phyloP scores from a whole-genome alignment of 768 basidiomycete genomes.

The Psilocybe sp. region DNA sequence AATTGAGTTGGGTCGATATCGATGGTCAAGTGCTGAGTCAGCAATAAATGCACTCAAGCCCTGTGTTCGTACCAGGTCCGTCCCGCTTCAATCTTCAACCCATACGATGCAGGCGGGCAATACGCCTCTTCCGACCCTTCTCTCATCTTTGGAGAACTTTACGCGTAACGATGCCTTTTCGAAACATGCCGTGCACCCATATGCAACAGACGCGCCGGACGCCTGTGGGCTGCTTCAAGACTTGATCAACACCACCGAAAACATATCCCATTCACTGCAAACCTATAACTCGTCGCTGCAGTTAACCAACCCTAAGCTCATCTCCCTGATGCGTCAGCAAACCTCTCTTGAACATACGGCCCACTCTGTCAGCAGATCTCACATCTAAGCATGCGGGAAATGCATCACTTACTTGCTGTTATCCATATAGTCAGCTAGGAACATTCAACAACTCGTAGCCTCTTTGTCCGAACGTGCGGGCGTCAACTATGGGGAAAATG shows the following conservation, averaged over 20 bases:
- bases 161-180: slow-evolving; percentile 34
- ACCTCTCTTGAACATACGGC: slow-evolving; percentile 50
- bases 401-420: slow-evolving; percentile 6
- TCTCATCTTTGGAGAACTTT: slow-evolving; percentile 42
- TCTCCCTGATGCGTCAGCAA: slow-evolving; percentile 67
- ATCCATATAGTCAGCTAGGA: slow-evolving; percentile 48
- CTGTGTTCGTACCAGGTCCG: background rate
- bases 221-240: slow-evolving; percentile 45
- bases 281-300: slow-evolving; percentile 44
- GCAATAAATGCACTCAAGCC: background rate
- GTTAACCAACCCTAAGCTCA: slow-evolving; percentile 61
- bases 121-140: slow-evolving; percentile 25
- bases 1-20: no score
- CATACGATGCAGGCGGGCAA: slow-evolving; percentile 2
- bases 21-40: no score
- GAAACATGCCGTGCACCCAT: slow-evolving; percentile 39
- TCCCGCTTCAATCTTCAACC: background rate
- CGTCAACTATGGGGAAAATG: slow-evolving; percentile 59
- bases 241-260: slow-evolving; percentile 47
- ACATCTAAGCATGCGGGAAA: slow-evolving; percentile 6
- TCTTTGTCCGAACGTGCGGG: slow-evolving; percentile 44
- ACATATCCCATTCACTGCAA: slow-evolving; percentile 53
- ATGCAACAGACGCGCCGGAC: slow-evolving; percentile 38
- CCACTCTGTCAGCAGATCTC: slow-evolving; percentile 41
- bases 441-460: slow-evolving; percentile 45